Evolutionary conservation across 2,329 filamentous ascomycete genomes (phyloP), one percentile per base, ranked within the genome.

Genomic region (Diaporthe humulicola): DNA sequence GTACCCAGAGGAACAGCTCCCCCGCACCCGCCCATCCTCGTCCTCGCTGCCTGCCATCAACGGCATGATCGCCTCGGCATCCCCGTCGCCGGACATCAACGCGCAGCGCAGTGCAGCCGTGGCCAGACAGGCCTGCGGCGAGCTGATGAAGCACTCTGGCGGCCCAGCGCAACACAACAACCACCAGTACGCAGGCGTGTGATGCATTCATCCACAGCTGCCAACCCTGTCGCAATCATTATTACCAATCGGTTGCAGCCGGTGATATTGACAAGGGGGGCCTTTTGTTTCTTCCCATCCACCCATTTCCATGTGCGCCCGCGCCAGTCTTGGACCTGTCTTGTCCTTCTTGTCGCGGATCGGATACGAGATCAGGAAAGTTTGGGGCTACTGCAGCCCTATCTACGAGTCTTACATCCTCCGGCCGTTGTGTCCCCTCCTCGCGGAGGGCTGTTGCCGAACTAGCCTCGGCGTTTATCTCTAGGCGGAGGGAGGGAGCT

Each of bases 81-180:
- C 38, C 14, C 22, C 8, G 76, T 74, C 73, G 36, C 71, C 75
- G 40, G 74, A 78, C 42, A 61, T 77, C 4, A 73, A 76, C 12
- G 75, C 79, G 48, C 78, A 78, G 38, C 82, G 80, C 45, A 84
- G 83, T 77, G 80, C 81, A 57, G 79, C 81, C 8, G 81, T 85
- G 25, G 84, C 83, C 3, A 82, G 82, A 58, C 83, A 85, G 57
- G 82, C 82, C 0, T 85, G 83, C 74, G 81, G 84, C 25, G 80
- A 84, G 73, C 76, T 84, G 76, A 76, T 79, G 61, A 78, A 79
- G 25, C 76, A 81, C 66, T 71, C 80, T 75, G 40, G 40, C 40
- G 52, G 76, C 38, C 25, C 36, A 25, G 33, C 45, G 33, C 66
- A 70, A 17, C 50, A 56, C 22, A 45, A 12, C 54, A 60, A 30